Evolutionary conservation across 345 rosid genomes (phyloP), one percentile per base, ranked within the genome.

Genomic region (Lepidium africanum): DNA sequence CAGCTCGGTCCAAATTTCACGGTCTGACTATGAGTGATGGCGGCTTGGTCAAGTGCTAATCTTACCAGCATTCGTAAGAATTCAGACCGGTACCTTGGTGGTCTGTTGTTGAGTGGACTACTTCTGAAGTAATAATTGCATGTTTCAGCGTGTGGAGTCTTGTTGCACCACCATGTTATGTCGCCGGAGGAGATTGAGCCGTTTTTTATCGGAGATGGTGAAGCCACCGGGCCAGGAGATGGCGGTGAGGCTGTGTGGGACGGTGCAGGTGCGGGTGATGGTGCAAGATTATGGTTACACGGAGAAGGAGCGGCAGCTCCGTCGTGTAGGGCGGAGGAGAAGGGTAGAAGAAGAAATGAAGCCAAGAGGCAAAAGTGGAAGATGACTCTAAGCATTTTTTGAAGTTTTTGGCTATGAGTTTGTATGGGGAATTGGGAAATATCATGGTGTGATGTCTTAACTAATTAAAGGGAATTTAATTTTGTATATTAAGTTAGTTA

Each of bases 141-240:
- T 45, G 88, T 80, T 7, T 81, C 78, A 6, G 90, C 87, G 69
- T 89, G 35, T 38, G 97, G 96, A 52, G 94, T 87, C 72, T 83
- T 73, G 77, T 69, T 53, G 76, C 97, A 91, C 94, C 92, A 89
- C 69, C 73, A 78, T 63, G 78, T 75, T 45, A 89, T 75, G 37
- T 75, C 56, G 1, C 56, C 46, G 3, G 78, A 27, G 35, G 78
- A 38, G 36, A 53, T n/a, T 45, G 74, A 65, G 23, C 53, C 23
- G 25, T 66, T 42, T 35, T 40, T 66, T 63, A 45, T 23, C 6
- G 63, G 69, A 58, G 77, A 59, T 2, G 55, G 67, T 14, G 40
- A 19, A 59, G 42, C 56, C 35, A 47, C 41, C 0, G 61, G 65
- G 38, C 35, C 11, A 8, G 42, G n/a, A 63, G 51, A 63, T 55